Base-by-base conservation (phyloP, 225 moss, liverwort and hornwort genomes). In the Pleurozium schreberi region DNA sequence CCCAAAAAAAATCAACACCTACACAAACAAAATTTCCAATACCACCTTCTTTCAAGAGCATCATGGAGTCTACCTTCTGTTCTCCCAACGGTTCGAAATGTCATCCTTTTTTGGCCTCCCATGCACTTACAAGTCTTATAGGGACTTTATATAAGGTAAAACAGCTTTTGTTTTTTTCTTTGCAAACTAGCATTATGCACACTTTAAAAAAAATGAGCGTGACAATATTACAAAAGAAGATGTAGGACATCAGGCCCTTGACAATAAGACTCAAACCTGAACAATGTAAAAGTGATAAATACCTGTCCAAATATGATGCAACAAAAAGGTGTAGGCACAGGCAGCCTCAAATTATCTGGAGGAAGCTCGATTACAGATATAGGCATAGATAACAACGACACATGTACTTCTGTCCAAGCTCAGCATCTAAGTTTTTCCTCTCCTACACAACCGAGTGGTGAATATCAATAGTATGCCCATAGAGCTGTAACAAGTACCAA, bases 371-470 rank as follows among this genome's bases (percentile, higher is more conserved):
- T 88, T 91, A 93, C 88, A 93, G 88, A 91, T 91, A 91, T 67
- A 92, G 92, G 90, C 90, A 90, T 88, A 89, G 91, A 93, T 89
- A 91, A 93, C 88, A 93, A 93, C 91, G 93, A 91, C 86, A 93
- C 86, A 93, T 93, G 92, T 77, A 93, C 89, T 91, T 91, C 89
- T 93, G 91, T 89, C 93, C 93, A 93, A 93, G 93, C 93, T 93
- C 93, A 93, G 93, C 93, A 93, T 93, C 93, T 93, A 93, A 93
- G 91, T 91, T 91, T 93, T 93, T 93, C 93, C 91, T 91, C 93
- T 93, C 93, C 93, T 93, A 93, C 93, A 93, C 93, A 93, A 89
- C 91, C 93, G 93, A 93, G 91, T 85, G 74, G 75, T 90, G 91
- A 91, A 91, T 86, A 91, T 93, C 93, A 93, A 93, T 93, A 93